Evolutionary conservation across 805 yeast species (phyloP), one percentile per base, ranked within the genome.

Genomic region (Candida insectorum): DNA sequence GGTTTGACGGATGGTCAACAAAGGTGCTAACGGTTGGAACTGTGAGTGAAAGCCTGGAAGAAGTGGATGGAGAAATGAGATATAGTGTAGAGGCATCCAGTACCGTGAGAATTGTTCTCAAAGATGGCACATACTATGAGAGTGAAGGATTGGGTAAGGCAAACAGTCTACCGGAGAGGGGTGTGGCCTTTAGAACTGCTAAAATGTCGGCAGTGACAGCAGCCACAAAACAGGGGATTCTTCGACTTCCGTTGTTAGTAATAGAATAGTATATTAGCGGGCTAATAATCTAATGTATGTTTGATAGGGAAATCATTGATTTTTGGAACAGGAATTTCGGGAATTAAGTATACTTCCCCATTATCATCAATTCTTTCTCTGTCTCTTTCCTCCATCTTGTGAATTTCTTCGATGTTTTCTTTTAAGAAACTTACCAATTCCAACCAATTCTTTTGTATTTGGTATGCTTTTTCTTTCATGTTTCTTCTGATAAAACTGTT

Each of bases 281-380:
- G 15, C 37, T 56, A 82, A 51, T 68, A 85, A 47, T 83, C 88
- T 44, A 85, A 63, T 0, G 75, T 65, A 23, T 65, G 65, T 49
- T 67, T 66, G 50, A 58, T 68, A 11, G 85, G 79, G 60, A 85
- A 85, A 6, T 73, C 81, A 26, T 65, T 66, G 39, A 86, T 73
- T 9, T 48, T 58, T 1, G 96, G 96, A 16, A 70, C 67, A 1
- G 91, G 87, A 24, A 82, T 81, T 54, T 79, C 91, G 7, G 85
- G 85, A 21, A 85, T 71, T 41, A 76, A 69, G 48, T 86, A 91
- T 8, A 85, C 74, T 43, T 83, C 80, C 2, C 97, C 97, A 41
- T 85, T 77, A 24, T 89, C 97, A 54, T 89, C 91, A 36, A 84
- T 62, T 58, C 97, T 77, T 60, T 87, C 94, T 46, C 96, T 73